phyloP scores from a whole-genome alignment of 768 basidiomycete genomes.

The Tylopilus intermedius region DNA sequence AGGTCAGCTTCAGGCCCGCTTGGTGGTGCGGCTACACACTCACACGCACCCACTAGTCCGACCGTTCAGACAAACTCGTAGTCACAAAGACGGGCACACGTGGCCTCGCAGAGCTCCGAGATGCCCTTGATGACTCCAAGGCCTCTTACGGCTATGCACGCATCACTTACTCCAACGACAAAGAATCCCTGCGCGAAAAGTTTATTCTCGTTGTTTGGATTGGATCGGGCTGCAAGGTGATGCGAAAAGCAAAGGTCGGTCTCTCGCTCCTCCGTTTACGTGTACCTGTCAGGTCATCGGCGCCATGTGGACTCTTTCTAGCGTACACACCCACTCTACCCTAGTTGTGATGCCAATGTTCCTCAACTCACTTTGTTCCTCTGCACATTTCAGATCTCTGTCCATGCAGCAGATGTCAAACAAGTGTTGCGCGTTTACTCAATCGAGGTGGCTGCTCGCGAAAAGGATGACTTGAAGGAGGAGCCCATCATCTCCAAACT shows the following conservation, averaged over 20 bases:
- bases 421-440: constrained; percentile 69
- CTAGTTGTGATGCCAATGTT: constrained; percentile 21
- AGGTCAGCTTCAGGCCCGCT: constrained; percentile 37
- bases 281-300: constrained; percentile 14
- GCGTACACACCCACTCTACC: constrained; percentile 17
- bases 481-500: constrained; percentile 77
- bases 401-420: constrained; percentile 88
- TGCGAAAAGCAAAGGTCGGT: constrained; percentile 86
- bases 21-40: background rate
- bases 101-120: constrained; percentile 72
- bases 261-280: constrained; percentile 9
- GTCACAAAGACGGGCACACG: constrained; percentile 77
- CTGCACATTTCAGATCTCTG: constrained; percentile 63
- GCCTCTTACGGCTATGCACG: constrained; percentile 84
- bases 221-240: constrained; percentile 75
- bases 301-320: constrained; percentile 5
- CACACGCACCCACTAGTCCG: constrained; percentile 38
- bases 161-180: constrained; percentile 81
- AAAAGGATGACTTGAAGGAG: constrained; percentile 81
- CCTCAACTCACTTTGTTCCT: constrained; percentile 27
- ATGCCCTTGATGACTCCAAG: constrained; percentile 62
- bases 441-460: constrained; percentile 82
- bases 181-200: constrained; percentile 84
- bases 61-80: constrained; percentile 75
- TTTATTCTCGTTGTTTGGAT: constrained; percentile 84